phyloP scores from a whole-genome alignment of 2,329 filamentous ascomycete species.

The Pestalotiopsis sp. region DNA sequence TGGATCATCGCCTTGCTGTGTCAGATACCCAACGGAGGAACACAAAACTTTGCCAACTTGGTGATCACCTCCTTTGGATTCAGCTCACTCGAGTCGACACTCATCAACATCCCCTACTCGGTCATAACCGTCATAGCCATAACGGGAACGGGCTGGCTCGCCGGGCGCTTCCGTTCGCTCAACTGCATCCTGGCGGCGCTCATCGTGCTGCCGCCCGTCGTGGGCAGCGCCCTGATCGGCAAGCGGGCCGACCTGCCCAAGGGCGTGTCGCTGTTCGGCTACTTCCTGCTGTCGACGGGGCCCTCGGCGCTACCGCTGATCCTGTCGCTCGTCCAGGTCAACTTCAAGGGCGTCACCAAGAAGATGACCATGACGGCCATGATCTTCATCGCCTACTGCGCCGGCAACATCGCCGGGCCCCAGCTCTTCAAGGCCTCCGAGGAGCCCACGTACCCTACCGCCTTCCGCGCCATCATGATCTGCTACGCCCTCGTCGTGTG shows the following conservation, averaged over 20 bases:
- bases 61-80: conserved; percentile 59
- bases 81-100: conserved; percentile 52
- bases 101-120: conserved; percentile 62
- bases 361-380: conserved; percentile 61
- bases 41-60: conserved; percentile 60
- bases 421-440: conserved; percentile 54
- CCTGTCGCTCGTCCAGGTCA: conserved; percentile 56
- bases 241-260: conserved; percentile 40
- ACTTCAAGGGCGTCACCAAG: conserved; percentile 59
- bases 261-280: conserved; percentile 54
- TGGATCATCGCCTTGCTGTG: conserved; percentile 53
- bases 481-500: conserved; percentile 54
- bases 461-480: conserved; percentile 56
- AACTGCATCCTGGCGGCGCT: conserved; percentile 54
- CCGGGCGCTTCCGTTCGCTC: conserved; percentile 50
- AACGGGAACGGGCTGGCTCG: conserved; percentile 49
- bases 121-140: conserved; percentile 51
- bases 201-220: conserved; percentile 52
- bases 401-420: conserved; percentile 57
- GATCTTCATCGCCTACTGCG: conserved; percentile 57
- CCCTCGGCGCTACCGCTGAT: conserved; percentile 56
- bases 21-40: conserved; percentile 65
- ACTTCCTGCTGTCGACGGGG: conserved; percentile 57
- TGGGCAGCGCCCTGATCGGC: conserved; percentile 56
- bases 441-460: conserved; percentile 53